Base-by-base conservation (phyloP, 495 filamentous ascomycete genomes). In the Cairneyella variabilis region DNA sequence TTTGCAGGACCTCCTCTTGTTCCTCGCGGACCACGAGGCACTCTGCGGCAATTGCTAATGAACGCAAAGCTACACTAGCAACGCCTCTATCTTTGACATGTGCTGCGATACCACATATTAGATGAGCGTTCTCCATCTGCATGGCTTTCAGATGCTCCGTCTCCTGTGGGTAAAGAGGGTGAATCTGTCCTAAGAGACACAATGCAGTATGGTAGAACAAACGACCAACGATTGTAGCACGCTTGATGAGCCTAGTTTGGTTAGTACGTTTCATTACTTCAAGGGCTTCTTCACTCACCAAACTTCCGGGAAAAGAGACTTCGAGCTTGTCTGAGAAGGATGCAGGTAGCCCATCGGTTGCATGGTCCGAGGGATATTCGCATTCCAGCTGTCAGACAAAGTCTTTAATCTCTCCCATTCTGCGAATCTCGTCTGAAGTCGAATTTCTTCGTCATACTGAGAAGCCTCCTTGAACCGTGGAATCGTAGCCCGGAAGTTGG, bases 171-270 rank as follows among this genome's bases (percentile, higher is more conserved):
- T 69, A 58, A 39, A 82, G 54, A 0, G 92, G 91, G 64, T 97
- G 84, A 20, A 80, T 84, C 58, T 91, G 89, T 2, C 86, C 77
- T n/a, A 97, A 76, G 9, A 96, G 65, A 50, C 84, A 83, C 68
- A 91, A 83, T 25, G 86, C 80, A 0, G 87, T 91, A 62, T 97
- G 92, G 64, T 95, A 97, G 57, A 96, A 90, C n/a, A 97, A 76
- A 9, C 89, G 82, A 9, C 86, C 90, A 36, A 96, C 77, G 27
- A 91, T 82, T 3, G 88, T 83, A 7, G 87, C 80, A 36, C 88
- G 80, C 65, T 93, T 92, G 56, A 90, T 83, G 21, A 96, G 75
- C 90, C 86, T 90, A 1, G 1, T 37, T 32, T 9, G 9, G 53
- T 69, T 58, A 66, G 66, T 51, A 50, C 28, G 37, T 36, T 47